Conservation (phyloP, 306 rosid species). For the Begonia loranthoides region DNA sequence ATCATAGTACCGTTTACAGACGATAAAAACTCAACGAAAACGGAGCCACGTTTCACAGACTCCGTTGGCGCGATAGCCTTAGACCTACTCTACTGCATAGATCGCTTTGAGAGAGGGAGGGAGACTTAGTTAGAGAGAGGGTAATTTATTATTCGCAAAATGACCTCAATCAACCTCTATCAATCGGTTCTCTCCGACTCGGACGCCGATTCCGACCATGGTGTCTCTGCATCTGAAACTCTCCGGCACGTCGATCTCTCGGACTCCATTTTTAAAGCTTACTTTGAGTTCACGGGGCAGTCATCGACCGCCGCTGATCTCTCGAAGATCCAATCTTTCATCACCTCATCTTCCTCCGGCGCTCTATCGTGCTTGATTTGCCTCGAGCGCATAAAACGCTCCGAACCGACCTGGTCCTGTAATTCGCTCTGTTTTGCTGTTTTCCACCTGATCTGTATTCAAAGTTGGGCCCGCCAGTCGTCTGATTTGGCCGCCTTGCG, state of each 20-base stretch:
- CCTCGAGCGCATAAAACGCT: conserved; percentile 73
- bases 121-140: no score
- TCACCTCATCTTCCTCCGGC: conserved; percentile 83
- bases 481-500: conserved; percentile 62
- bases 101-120: no score
- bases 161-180: conserved; percentile 18
- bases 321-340: conserved; percentile 84
- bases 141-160: conserved; percentile 1
- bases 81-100: no score
- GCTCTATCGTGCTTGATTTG: conserved; percentile 86
- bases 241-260: conserved; percentile 71
- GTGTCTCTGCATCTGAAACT: conserved; percentile 11
- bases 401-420: conserved; percentile 93
- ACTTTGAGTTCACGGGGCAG: conserved; percentile 55
- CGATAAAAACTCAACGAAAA: no score
- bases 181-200: conserved; percentile 9
- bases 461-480: conserved; percentile 85
- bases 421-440: conserved; percentile 74
- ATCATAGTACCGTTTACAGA: no score
- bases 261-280: conserved; percentile 58
- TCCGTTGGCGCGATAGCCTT: no score
- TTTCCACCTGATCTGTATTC: conserved; percentile 86
- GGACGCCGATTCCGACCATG: conserved; percentile 50
- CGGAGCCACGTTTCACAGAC: no score
- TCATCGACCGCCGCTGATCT: conserved; percentile 53